Conservation (phyloP, 345 rosid species). For the Nephelium lappaceum region DNA sequence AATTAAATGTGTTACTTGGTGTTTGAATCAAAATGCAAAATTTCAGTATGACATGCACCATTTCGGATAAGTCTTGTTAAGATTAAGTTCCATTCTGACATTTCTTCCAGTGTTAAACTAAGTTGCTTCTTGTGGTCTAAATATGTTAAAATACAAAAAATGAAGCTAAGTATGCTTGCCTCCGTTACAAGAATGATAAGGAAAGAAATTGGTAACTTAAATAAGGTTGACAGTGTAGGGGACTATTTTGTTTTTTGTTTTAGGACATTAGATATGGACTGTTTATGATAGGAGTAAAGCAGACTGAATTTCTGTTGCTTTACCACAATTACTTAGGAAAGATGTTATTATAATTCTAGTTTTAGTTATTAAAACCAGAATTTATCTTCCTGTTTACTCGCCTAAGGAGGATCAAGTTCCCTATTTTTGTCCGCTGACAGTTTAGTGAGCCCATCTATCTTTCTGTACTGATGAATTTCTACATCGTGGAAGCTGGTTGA, state of each 20-base stretch:
- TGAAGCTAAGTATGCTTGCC: background rate
- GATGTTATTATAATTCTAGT: too few relatives aligned
- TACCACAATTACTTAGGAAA: background rate
- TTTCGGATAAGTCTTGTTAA: background rate
- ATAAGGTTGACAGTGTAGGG: background rate
- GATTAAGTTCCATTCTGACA: background rate
- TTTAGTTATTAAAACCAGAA: too few relatives aligned
- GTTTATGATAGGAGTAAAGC: background rate
- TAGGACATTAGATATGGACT: background rate
- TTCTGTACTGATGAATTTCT: too few relatives aligned
- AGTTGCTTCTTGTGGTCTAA: background rate
- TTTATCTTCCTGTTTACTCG: too few relatives aligned
- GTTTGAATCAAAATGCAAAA: background rate
- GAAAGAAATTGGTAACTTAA: too few relatives aligned
- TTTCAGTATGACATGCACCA: background rate
- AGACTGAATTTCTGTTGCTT: background rate
- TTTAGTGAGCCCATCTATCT: too few relatives aligned
- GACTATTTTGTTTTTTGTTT: too few relatives aligned
- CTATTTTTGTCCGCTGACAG: too few relatives aligned
- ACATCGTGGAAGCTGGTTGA: too few relatives aligned
- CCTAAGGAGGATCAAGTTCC: too few relatives aligned
- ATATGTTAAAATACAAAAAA: background rate
- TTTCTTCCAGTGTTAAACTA: too few relatives aligned
- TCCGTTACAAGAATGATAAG: background rate
- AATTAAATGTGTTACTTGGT: background rate